Conservation (phyloP, 495 filamentous ascomycete genomes). For the Penicillium samsonianum region DNA sequence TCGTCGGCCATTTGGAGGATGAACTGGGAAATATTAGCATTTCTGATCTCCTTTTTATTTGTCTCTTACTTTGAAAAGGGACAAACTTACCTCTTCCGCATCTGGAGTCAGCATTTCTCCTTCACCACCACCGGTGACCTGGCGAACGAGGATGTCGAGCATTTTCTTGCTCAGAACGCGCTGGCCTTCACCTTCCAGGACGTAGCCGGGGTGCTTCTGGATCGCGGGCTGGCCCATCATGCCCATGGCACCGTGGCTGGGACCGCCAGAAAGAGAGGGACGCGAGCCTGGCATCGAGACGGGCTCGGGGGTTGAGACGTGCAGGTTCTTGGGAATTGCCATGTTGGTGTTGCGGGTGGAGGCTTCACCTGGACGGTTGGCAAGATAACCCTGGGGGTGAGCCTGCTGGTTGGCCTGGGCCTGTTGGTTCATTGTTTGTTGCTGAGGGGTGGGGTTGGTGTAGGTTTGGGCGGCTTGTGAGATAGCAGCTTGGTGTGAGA, state of each 20-base stretch:
- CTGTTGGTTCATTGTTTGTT: conserved; percentile 38
- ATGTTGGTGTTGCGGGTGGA: conserved; percentile 57
- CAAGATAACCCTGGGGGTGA: conserved; percentile 54
- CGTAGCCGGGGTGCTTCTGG: conserved; percentile 73
- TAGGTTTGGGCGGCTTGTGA: conserved; percentile 60
- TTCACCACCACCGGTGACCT: conserved; percentile 81
- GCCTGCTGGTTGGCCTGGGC: conserved; percentile 41
- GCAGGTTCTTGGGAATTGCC: conserved; percentile 79
- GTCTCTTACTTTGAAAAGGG: neutral
- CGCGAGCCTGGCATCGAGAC: conserved; percentile 70
- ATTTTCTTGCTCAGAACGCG: conserved; percentile 92
- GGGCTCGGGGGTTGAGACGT: conserved; percentile 66
- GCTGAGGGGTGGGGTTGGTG: conserved; percentile 38
- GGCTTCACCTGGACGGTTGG: conserved; percentile 51
- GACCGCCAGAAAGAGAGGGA: conserved; percentile 76
- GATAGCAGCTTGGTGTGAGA: conserved; percentile 65
- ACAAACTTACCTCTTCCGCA: conserved; percentile 79
- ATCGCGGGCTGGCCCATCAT: conserved; percentile 86
- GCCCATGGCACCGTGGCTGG: conserved; percentile 67
- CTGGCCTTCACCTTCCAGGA: conserved; percentile 86
- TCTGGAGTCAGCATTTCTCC: conserved; percentile 78
- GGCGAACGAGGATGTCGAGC: conserved; percentile 89
- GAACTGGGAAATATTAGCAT: conserved; percentile 53
- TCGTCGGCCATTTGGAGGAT: conserved; percentile 89
- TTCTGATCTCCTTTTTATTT: conserved; percentile 1